Evolutionary conservation across 805 yeast genomes (phyloP), one percentile per base, ranked within the genome.

Genomic region (Saccharomycopsis sp.): DNA sequence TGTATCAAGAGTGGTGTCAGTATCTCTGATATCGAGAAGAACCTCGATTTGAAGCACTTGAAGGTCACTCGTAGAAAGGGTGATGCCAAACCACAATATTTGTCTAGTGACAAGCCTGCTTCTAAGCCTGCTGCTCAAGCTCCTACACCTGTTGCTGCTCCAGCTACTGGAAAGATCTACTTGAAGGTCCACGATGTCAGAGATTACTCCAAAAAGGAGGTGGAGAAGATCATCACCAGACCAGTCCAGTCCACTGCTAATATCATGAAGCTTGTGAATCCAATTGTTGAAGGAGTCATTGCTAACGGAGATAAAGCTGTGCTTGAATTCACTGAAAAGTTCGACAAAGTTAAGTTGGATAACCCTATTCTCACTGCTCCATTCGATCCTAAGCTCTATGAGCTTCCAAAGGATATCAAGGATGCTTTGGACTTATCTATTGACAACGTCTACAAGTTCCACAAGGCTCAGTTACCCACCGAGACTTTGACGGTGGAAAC

Each of bases 231-330:
- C 8, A 78, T 94, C 59, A 79, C 84, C 29, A 86, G 99, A 74
- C 99, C 99, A n/a, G 94, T 89, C 55, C 98, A 94, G 74, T 87
- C 87, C 68, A 89, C 97, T 22, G 79, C 92, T 20, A 94, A 90
- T 67, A 96, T 94, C 63, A 90, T 92, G 96, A 85, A 87, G 64
- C 78, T 94, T 56, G 98, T 96, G 25, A 81, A 85, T 47, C 99
- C 99, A 47, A 94, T 94, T 62, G 84, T 94, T 52, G 84, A 87
- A 42, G 79, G 81, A 56, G 97, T 94, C 25, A 84, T 82, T 65
- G 67, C 72, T 3, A 80, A 82, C 52, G 99, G 99, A 63, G 97
- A 94, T 68, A 78, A 78, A 56, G 98, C 97, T 0, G 76, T 94
- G 58, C 66, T 94, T n/a, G 97, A 91, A 70, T 79, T 84, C 61